A percentile compares a stretch with the other conserved stretches of the same genome.
phyloP scores from a whole-genome alignment of 164 flowering plant species.

The Umbellularia californica region DNA sequence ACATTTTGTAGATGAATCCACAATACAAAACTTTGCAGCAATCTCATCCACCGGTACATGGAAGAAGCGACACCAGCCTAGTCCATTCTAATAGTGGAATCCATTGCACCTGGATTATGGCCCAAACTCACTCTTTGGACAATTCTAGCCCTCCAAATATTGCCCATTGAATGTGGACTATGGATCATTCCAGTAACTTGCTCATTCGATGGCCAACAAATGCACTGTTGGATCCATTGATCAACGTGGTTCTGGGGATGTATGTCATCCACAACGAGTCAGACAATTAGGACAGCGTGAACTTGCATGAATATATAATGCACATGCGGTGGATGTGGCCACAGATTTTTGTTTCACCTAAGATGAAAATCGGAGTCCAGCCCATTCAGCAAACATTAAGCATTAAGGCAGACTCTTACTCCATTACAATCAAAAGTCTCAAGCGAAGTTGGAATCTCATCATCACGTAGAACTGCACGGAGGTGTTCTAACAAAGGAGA shows the following conservation, averaged over 20 bases:
- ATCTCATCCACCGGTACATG: background rate
- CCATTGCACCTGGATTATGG: background rate
- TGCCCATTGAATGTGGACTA: background rate
- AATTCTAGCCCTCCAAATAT: background rate
- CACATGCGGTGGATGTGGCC: background rate
- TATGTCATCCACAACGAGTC: background rate
- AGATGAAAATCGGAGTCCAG: background rate
- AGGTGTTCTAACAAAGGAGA: conserved; percentile 56
- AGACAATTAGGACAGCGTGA: background rate
- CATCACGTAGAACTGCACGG: conserved; percentile 30
- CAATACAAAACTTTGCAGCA: background rate
- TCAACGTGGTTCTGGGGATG: background rate
- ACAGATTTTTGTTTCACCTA: background rate
- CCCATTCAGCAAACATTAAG: background rate
- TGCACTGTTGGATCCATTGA: background rate
- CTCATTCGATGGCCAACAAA: no score
- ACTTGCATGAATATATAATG: background rate
- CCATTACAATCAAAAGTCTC: conserved; percentile 9
- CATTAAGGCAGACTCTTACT: conserved; percentile 27
- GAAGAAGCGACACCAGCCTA: background rate
- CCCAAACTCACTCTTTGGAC: background rate
- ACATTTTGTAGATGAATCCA: background rate
- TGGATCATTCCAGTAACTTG: no score
- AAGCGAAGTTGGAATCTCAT: conserved; percentile 12
- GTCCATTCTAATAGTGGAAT: background rate